These are phyloP conservation scores for Penicillium pulvis DNA, from an alignment of 495 filamentous ascomycete species.

Conservation along the genomic window DNA sequence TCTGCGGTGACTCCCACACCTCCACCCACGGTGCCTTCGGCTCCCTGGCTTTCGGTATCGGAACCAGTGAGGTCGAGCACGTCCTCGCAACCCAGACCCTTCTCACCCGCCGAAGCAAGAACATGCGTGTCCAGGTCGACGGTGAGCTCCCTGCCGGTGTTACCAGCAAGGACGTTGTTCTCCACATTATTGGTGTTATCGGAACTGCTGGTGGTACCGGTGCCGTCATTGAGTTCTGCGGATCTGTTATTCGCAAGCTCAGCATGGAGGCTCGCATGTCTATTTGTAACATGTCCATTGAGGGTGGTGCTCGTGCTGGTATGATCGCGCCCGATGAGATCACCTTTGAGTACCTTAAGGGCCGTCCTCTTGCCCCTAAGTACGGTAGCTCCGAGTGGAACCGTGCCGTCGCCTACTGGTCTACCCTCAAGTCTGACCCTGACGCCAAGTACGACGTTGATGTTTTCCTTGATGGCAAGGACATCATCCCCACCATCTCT, in stretches of 20 bases:
- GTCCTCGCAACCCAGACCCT: slow-evolving; percentile 95
- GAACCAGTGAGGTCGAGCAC: slow-evolving; percentile 97
- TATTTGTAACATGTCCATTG: slow-evolving; percentile 99
- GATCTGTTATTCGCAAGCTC: slow-evolving; percentile 82
- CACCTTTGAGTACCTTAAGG: slow-evolving; percentile 94
- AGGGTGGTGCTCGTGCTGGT: slow-evolving; percentile 91
- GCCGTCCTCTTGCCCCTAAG: slow-evolving; percentile 82
- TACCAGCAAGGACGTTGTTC: slow-evolving; percentile 93
- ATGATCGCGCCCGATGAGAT: slow-evolving; percentile 95
- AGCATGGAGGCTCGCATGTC: slow-evolving; percentile 99
- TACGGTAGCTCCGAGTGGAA: slow-evolving; percentile 86
- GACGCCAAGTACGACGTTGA: slow-evolving; percentile 86
- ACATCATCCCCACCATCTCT: slow-evolving; percentile 89
- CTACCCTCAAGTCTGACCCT: slow-evolving; percentile 77
- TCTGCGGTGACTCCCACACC: slow-evolving; percentile 97
- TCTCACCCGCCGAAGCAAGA: slow-evolving; percentile 93
- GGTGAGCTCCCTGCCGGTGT: slow-evolving; percentile 89
- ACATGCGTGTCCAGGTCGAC: slow-evolving; percentile 96
- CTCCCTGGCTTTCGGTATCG: slow-evolving; percentile 93
- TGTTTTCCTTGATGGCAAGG: slow-evolving; percentile 84
- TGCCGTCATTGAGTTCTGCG: slow-evolving; percentile 95
- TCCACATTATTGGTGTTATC: slow-evolving; percentile 91
- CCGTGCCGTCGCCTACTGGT: slow-evolving; percentile 87
- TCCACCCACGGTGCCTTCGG: slow-evolving; percentile 98
- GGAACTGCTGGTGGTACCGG: slow-evolving; percentile 95